Evolutionary conservation across 192 early-diverging fungal species (phyloP).

Genomic region (Obelidium mucronatum): DNA sequence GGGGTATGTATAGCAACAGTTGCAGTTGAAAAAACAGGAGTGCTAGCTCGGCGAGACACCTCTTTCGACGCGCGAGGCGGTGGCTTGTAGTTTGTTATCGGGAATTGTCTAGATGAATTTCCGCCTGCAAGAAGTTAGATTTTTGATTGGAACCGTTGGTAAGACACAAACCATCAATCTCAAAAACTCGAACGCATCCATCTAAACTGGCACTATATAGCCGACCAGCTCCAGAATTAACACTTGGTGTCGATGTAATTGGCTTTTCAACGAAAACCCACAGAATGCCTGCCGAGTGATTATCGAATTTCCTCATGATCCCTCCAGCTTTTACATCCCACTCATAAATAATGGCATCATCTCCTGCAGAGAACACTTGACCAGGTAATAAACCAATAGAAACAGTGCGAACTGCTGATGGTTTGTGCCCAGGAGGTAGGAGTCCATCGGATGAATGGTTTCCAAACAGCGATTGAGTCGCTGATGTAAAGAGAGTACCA

Average conservation of each 20-base stretch:
- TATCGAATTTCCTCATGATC: constrained; percentile 6
- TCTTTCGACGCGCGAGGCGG: not conserved
- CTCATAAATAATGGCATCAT: constrained; percentile 47
- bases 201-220: constrained; percentile 38
- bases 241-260: not conserved
- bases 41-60: not conserved
- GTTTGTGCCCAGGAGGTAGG: not conserved
- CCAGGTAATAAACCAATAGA: constrained; percentile 39
- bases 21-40: not conserved
- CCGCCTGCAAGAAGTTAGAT: too few species aligned
- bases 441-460: not conserved
- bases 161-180: constrained; percentile 33
- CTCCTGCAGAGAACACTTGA: constrained; percentile 43
- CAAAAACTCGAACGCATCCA: constrained; percentile 44
- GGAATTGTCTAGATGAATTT: not conserved
- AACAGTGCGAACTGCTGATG: constrained; percentile 37
- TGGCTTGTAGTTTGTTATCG: not conserved
- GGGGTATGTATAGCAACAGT: too few species aligned
- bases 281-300: constrained; percentile 31
- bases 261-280: constrained; percentile 5
- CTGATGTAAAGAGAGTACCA: not conserved
- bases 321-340: constrained; percentile 53
- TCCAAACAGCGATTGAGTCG: not conserved
- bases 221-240: constrained; percentile 29
- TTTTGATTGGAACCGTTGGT: too few species aligned